A percentile compares a stretch with the other conserved stretches of the same genome.
phyloP scores from a whole-genome alignment of 306 rosid species.

The Quercus aquifolioides region DNA sequence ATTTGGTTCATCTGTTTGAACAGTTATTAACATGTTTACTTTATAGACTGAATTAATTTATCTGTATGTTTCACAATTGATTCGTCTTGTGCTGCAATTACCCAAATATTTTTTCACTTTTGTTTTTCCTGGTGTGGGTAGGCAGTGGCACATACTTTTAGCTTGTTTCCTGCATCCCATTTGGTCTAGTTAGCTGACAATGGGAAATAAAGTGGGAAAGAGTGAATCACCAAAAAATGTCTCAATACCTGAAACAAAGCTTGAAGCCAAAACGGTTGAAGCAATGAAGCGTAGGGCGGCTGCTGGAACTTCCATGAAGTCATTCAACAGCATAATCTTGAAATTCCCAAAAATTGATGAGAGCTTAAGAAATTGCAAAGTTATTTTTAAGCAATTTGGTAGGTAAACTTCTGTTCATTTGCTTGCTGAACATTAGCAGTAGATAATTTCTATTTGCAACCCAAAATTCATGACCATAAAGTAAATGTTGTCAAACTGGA shows the following conservation, averaged over 20 bases:
- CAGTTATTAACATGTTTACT: background rate
- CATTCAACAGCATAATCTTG: conserved; percentile 79
- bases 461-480: background rate
- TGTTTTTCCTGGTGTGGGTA: background rate
- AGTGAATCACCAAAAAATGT: conserved; percentile 30
- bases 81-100: background rate
- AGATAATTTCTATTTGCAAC: conserved; percentile 9
- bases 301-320: conserved; percentile 62
- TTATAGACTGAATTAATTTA: background rate
- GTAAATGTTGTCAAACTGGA: background rate
- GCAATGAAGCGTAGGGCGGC: conserved; percentile 64
- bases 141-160: conserved; percentile 15
- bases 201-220: conserved; percentile 73
- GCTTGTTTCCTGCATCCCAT: conserved; percentile 17
- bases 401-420: conserved; percentile 27
- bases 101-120: background rate
- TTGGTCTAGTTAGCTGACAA: conserved; percentile 27
- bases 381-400: conserved; percentile 81
- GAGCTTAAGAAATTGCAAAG: conserved; percentile 79
- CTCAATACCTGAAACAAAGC: conserved; percentile 55
- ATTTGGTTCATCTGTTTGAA: background rate
- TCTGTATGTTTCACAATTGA: background rate
- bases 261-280: conserved; percentile 82
- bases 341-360: conserved; percentile 91
- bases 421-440: conserved; percentile 5